Evolutionary conservation across 441 rosid genomes (phyloP), one percentile per base, ranked within the genome.

Genomic region (Francoa sonchifolia): DNA sequence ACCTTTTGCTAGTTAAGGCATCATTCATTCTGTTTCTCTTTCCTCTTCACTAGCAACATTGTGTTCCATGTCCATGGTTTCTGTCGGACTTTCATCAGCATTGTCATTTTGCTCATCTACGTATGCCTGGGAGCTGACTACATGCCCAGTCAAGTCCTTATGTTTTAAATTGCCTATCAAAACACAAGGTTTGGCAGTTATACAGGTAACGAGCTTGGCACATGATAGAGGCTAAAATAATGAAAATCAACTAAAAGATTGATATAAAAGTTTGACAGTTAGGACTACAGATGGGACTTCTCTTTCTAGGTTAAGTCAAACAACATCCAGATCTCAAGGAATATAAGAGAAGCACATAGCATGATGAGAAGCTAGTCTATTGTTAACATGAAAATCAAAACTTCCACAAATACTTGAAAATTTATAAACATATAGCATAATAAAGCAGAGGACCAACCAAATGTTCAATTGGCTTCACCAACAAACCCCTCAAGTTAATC

Each of bases 101-200:
- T 52, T 40, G 31, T 54, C 55, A 13, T 37, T 30, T 44, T 33
- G 55, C 46, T 63, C 77, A 11, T 76, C 89, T 11, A 54, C 42
- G 42, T 81, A 85, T 19, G 68, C 84, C 65, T 85, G 93, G 21
- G 93, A 85, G 63, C 96, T 76, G 56, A 81, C 82, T 39, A 81
- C 70, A 59, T 76, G 78, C 42, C 96, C 93, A 1, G 61, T 66
- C 57, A 81, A 62, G 59, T 85, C 87, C 52, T 85, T 78, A 60
- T 81, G 96, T 63, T 78, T 85, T 47, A 81, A 62, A 58, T 80
- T 84, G 37, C 92, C 95, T 78, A 71, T 37, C 64, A 54, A 44
- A 30, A 51, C 45, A 41, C 5, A 39, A 15, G 5, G 26, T n/a
- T n/a, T n/a, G 10, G 42, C 10, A 21, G 10, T 9, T 20, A 38